phyloP scores from a whole-genome alignment of 1,139 yeast genomes.

The Pichia sp. region DNA sequence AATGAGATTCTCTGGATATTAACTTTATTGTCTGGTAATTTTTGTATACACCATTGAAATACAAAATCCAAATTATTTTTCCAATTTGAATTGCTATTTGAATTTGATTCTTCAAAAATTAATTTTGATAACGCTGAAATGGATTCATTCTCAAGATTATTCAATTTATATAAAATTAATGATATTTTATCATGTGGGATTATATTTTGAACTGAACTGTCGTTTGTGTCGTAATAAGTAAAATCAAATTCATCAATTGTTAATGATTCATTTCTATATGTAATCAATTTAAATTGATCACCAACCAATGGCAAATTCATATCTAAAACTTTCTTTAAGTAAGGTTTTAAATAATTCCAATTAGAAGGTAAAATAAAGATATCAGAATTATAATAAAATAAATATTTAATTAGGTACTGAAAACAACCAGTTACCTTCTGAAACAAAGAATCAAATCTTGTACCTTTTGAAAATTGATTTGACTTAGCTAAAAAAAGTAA shows the following conservation, averaged over 20 bases:
- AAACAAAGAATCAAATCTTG: conserved; percentile 15
- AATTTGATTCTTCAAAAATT: conserved; percentile 24
- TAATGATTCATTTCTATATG: conserved; percentile 66
- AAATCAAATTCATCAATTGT: conserved; percentile 39
- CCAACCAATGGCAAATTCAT: conserved; percentile 35
- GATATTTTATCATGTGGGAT: conserved; percentile 14
- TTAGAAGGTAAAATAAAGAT: conserved; percentile 70
- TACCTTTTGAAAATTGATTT: conserved; percentile 17
- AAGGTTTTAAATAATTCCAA: conserved; percentile 60
- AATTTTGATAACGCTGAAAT: conserved; percentile 16
- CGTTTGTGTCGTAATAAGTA: conserved; percentile 1
- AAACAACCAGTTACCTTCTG: conserved; percentile 22
- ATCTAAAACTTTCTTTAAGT: conserved; percentile 39
- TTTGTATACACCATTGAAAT: conserved; percentile 46
- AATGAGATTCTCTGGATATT: conserved; percentile 24
- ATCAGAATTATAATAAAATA: conserved; percentile 58
- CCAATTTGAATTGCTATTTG: conserved; percentile 32
- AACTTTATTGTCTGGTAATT: conserved; percentile 29
- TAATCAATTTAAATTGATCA: conserved; percentile 53
- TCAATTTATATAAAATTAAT: conserved; percentile 21
- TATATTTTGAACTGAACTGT: conserved; percentile 1
- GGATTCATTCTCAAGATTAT: conserved; percentile 16
- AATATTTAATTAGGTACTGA: conserved; percentile 35
- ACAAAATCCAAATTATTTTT: conserved; percentile 34
- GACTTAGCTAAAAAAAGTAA: conserved; percentile 28